phyloP scores from a whole-genome alignment of 78 protist species.

The Pigoraptor vietnamica region DNA sequence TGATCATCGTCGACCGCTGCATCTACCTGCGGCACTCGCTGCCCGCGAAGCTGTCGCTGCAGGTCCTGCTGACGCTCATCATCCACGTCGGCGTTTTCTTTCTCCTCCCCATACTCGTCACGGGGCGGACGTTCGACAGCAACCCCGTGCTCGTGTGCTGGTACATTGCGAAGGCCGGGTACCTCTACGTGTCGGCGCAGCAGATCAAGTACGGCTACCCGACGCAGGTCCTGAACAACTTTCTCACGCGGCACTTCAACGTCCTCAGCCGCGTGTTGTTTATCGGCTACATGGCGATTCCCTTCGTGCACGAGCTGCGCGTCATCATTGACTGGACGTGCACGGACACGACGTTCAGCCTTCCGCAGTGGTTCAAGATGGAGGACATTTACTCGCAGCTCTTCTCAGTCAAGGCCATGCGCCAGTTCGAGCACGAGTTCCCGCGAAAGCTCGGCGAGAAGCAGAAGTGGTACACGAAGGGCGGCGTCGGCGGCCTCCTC shows the following conservation, averaged over 20 bases:
- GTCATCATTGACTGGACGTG: constrained; percentile 71
- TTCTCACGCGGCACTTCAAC: not conserved
- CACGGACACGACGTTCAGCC: constrained; percentile 56
- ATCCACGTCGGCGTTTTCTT: not conserved
- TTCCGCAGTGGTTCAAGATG: constrained; percentile 63
- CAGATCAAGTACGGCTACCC: constrained; percentile 6
- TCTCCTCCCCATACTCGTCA: not conserved
- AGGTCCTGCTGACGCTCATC: not conserved
- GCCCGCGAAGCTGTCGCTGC: not conserved
- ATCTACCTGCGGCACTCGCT: constrained; percentile 18
- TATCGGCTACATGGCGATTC: constrained; percentile 46
- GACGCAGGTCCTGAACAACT: too few relatives aligned
- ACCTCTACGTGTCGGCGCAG: not conserved
- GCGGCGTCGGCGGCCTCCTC: constrained; percentile 40
- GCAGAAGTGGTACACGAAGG: not conserved
- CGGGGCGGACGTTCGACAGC: not conserved
- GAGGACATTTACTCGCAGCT: constrained; percentile 42
- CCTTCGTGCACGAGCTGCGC: constrained; percentile 73
- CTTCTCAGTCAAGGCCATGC: not conserved
- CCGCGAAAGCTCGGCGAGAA: not conserved
- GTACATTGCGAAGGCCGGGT: not conserved
- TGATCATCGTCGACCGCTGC: constrained; percentile 49
- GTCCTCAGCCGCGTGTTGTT: not conserved
- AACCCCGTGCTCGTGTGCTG: not conserved
- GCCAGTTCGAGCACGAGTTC: not conserved